Evolutionary conservation across 2,329 filamentous ascomycete species (phyloP), one percentile per base, ranked within the genome.

Genomic region (Talaromyces pinophilus): DNA sequence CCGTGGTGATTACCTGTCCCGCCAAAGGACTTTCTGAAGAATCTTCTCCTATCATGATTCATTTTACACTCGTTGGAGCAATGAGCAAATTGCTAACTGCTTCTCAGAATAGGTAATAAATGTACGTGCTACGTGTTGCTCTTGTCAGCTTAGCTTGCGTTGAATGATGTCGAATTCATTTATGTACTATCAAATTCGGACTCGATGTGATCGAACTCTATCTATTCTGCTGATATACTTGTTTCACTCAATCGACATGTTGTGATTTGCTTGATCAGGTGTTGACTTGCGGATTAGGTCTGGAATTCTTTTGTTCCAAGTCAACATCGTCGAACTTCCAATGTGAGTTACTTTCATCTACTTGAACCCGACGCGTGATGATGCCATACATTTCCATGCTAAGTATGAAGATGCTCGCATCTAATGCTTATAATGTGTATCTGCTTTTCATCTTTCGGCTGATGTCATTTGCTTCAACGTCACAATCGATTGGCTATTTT

Each of bases 391-490:
- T 85, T 85, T 86, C 84, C 84, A 87, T 87, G 85, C 85, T 87
- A 87, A 87, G 78, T 80, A 84, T 86, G 83, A 86, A 83, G 83
- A 79, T 78, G 76, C 70, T 70, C 74, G 86, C 77, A 75, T 75
- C 69, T 72, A 73, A 63, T 70, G 65, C 65, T 67, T 67, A 67
- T 59, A 67, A 30, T 52, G 82, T 83, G 84, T 85, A 84, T 81
- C 82, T 83, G 82, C 83, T 87, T 86, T 86, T 87, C 85, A 87
- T 87, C 85, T 87, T 87, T 87, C 85, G 80, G 80, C 84, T 87
- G 85, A 87, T 78, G 75, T 75, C 69, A 70, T 71, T 60, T 67
- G 17, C 17, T 44, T 46, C 5, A 25, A 22, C 30, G n/a, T 28
- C 28, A 48, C 19, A 70, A 73, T 73, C 54, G 54, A 52, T 60